These are phyloP conservation scores for Lichtheimia corymbifera DNA, from an alignment of 371 early-diverging fungal genomes.

Conservation along the genomic window DNA sequence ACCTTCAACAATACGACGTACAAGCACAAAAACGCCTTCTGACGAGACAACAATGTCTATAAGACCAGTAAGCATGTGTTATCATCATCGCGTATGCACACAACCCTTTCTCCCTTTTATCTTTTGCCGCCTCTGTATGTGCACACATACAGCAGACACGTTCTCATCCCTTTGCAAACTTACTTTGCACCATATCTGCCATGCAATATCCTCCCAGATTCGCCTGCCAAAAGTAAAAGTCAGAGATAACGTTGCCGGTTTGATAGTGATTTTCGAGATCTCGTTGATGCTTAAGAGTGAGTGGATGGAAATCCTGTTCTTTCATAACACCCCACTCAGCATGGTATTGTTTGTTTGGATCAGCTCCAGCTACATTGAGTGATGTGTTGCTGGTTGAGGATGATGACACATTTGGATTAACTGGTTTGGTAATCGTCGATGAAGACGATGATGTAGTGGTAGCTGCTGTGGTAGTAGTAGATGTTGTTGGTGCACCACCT, in stretches of 20 bases:
- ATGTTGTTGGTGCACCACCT: neutral
- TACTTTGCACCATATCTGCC: slow-evolving; percentile 51
- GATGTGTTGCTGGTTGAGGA: neutral
- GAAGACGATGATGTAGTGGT: neutral
- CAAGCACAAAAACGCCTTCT: slow-evolving; percentile 39
- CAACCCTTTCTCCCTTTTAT: neutral
- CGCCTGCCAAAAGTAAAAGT: slow-evolving; percentile 57
- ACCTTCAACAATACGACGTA: slow-evolving; percentile 46
- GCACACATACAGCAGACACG: slow-evolving; percentile 1
- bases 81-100: neutral
- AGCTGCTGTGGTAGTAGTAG: neutral
- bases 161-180: slow-evolving; percentile 5
- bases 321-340: slow-evolving; percentile 51
- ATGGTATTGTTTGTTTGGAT: slow-evolving; percentile 34
- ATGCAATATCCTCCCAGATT: slow-evolving; percentile 53
- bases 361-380: neutral
- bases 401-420: neutral
- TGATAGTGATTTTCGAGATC: slow-evolving; percentile 39
- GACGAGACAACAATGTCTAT: slow-evolving; percentile 42
- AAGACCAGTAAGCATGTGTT: neutral
- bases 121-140: slow-evolving; percentile 7
- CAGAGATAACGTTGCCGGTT: slow-evolving; percentile 29
- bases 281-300: slow-evolving; percentile 47
- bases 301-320: slow-evolving; percentile 46
- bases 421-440: neutral